phyloP scores from a whole-genome alignment of 345 rosid species.

The Dipteronia sinensis region DNA sequence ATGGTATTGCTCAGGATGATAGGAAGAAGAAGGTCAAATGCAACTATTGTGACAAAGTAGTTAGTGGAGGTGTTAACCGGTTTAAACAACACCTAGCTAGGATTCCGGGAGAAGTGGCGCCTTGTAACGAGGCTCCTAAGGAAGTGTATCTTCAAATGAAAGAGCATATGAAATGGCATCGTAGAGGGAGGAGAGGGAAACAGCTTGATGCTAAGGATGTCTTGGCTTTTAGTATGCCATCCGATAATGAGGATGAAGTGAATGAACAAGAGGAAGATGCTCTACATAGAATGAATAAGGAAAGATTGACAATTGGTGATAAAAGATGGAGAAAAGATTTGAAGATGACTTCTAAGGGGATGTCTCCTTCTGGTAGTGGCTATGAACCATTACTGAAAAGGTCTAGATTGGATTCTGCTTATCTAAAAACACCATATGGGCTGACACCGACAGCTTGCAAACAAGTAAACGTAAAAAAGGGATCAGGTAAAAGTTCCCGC shows the following conservation, averaged over 20 bases:
- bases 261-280: conserved; percentile 34
- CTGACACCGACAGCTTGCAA: conserved; percentile 29
- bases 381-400: conserved; percentile 34
- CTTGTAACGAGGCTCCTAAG: conserved; percentile 47
- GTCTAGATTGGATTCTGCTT: conserved; percentile 45
- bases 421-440: conserved; percentile 30
- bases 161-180: conserved; percentile 57
- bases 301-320: conserved; percentile 26
- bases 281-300: conserved; percentile 21
- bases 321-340: conserved; percentile 25
- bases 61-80: conserved; percentile 55
- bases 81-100: conserved; percentile 56
- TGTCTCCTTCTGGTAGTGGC: conserved; percentile 23
- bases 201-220: conserved; percentile 30
- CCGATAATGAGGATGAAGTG: conserved; percentile 42
- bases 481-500: conserved; percentile 38
- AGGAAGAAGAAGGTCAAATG: conserved; percentile 55
- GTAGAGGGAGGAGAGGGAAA: conserved; percentile 39
- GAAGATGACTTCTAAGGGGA: conserved; percentile 19
- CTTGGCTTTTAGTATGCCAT: conserved; percentile 27
- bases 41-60: conserved; percentile 51
- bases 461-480: conserved; percentile 32
- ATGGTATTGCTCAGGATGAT: conserved; percentile 47
- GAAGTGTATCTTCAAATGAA: conserved; percentile 49
- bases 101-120: conserved; percentile 57